Evolutionary conservation across 1,139 yeast genomes (phyloP), one percentile per base, ranked within the genome.

Genomic region (Candida neerlandica): DNA sequence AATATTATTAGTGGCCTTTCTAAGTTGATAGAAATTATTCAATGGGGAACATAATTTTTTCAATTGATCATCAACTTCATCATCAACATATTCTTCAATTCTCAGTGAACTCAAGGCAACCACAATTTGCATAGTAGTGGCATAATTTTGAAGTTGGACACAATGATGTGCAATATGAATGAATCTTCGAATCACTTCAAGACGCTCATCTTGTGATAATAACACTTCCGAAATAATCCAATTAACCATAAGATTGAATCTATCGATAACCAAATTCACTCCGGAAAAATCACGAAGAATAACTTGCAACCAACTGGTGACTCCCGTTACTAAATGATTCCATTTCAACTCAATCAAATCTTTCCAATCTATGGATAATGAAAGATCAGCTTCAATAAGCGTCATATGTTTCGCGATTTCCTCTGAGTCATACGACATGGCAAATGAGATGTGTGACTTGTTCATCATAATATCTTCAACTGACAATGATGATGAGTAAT

Each of bases 181-280:
- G 60, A 89, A 89, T 57, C 95, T 73, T 18, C 91, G 84, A 14
- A 92, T 80, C 1, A 92, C 79, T 49, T 81, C 77, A 40, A 83
- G 83, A 55, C 94, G 75, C 58, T 87, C 84, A 11, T 70, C 72
- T 37, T 77, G 77, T 7, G 97, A 89, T 32, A 94, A 70, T 14
- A 90, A 66, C 48, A 94, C 81, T 67, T 94, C 97, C 1, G 97
- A 89, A 40, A 89, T 85, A 44, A 91, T 85, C 99, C 99, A 94
- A 62, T 89, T 89, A 5, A 89, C 90, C 78, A 89, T 86, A 49
- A 94, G 71, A 61, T 92, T 91, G 72, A 92, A 94, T 56, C 99
- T 76, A 0, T 96, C 80, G 47, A 91, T 85, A n/a, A 90, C 94
- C 47, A 92, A 70, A 58, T 89, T 90, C 29, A 90, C 85, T 0